Conservation (phyloP, 805 yeast species). For the Grigorovia transvaalensis region DNA sequence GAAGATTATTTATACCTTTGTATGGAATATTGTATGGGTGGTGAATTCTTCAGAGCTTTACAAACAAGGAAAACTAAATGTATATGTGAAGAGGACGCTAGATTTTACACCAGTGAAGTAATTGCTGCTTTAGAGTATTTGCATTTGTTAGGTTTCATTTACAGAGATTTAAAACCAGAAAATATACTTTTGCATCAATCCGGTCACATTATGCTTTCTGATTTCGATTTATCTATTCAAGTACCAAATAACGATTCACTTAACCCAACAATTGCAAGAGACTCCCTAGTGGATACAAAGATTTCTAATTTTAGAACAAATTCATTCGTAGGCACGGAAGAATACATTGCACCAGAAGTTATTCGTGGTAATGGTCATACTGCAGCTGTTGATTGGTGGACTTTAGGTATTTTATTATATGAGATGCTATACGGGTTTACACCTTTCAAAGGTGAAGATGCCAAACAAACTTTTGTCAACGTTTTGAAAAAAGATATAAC, state of each 20-base stretch:
- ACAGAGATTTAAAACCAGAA: conserved; percentile 94
- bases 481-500: conserved; percentile 74
- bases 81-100: conserved; percentile 78
- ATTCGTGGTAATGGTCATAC: conserved; percentile 96
- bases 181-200: conserved; percentile 89
- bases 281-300: conserved; percentile 64
- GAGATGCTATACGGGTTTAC: conserved; percentile 96
- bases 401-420: conserved; percentile 81
- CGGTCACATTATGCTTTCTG: conserved; percentile 96
- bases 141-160: conserved; percentile 94
- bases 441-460: conserved; percentile 86
- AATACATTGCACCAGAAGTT: conserved; percentile 97
- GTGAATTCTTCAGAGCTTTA: conserved; percentile 92
- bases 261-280: conserved; percentile 19
- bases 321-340: conserved; percentile 98
- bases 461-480: conserved; percentile 84
- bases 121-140: conserved; percentile 92
- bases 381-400: conserved; percentile 99
- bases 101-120: conserved; percentile 93
- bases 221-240: conserved; percentile 90
- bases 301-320: conserved; percentile 94
- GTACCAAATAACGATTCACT: conserved; percentile 71
- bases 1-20: conserved; percentile 85
- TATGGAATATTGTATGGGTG: conserved; percentile 99
- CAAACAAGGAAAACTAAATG: conserved; percentile 85